Evolutionary conservation across 2,329 filamentous ascomycete genomes (phyloP).

Genomic region (Spiromastix sp.): DNA sequence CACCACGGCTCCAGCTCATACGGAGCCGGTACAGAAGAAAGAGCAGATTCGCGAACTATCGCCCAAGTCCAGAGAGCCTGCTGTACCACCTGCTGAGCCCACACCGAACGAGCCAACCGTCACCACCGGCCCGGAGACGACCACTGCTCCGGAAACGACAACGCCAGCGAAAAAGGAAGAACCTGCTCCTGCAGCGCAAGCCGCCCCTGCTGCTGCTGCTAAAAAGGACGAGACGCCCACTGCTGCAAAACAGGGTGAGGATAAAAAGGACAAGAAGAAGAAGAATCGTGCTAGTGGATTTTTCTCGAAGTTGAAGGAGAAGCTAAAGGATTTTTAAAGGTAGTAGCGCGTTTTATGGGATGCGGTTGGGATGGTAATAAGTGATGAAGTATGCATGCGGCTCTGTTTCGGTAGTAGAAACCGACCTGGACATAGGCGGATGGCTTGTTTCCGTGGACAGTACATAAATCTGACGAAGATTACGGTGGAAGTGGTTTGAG

Average conservation of each 20-base stretch:
- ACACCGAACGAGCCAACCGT: conserved; percentile 6
- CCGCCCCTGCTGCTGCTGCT: conserved; percentile 14
- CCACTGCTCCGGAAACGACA: conserved; percentile 11
- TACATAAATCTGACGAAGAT: too few relatives aligned
- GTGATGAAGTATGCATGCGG: too few relatives aligned
- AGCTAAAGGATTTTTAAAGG: conserved; percentile 41
- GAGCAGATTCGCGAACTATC: conserved; percentile 9
- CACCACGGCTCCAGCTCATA: conserved; percentile 26
- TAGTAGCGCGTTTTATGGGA: too few relatives aligned
- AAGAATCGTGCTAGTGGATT: conserved; percentile 55
- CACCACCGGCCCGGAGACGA: conserved; percentile 13
- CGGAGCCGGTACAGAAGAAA: conserved; percentile 10
- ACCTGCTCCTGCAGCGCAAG: conserved; percentile 12
- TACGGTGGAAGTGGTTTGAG: too few relatives aligned
- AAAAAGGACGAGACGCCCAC: conserved; percentile 6
- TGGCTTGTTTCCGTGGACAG: too few relatives aligned
- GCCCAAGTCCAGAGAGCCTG: conserved; percentile 18
- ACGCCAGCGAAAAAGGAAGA: conserved; percentile 5
- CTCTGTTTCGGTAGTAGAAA: too few relatives aligned
- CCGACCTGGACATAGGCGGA: too few relatives aligned
- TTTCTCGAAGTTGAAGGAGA: conserved; percentile 47
- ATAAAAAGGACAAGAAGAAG: conserved; percentile 51
- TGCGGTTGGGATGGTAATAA: too few relatives aligned
- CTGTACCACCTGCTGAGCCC: conserved; percentile 11
- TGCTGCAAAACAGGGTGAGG: conserved; percentile 14